Evolutionary conservation across 2,329 filamentous ascomycete genomes (phyloP).

Genomic region (Verruconis gallopava): DNA sequence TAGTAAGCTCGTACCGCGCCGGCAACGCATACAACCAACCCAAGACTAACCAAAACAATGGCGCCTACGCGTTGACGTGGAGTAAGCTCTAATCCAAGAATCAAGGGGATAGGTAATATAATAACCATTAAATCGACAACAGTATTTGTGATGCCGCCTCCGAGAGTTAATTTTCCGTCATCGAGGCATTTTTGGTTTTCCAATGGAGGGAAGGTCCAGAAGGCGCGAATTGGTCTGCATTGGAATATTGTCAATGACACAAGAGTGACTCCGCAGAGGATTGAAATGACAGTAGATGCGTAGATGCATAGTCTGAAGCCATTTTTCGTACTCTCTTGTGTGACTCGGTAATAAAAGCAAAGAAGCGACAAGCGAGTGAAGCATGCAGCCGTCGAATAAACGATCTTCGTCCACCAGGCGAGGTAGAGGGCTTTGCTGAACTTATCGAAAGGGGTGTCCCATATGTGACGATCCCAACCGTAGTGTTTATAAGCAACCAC

Average conservation of each 20-base stretch:
- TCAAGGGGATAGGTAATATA: conserved; percentile 30
- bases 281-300: conserved; percentile 26
- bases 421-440: conserved; percentile 15
- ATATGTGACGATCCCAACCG: conserved; percentile 10
- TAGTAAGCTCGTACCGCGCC: conserved; percentile 31
- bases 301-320: conserved; percentile 23
- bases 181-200: conserved; percentile 26
- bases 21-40: conserved; percentile 29
- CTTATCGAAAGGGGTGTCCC: conserved; percentile 5
- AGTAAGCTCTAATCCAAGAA: conserved; percentile 30
- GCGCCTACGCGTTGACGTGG: conserved; percentile 27
- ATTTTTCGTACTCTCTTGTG: conserved; percentile 23
- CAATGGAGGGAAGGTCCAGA: conserved; percentile 26
- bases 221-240: conserved; percentile 28
- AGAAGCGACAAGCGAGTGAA: conserved; percentile 34
- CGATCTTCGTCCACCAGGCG: conserved; percentile 29
- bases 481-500: conserved; percentile 6
- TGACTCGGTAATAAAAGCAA: conserved; percentile 33
- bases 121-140: conserved; percentile 30
- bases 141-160: conserved; percentile 29
- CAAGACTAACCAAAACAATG: conserved; percentile 26
- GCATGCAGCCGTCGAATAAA: conserved; percentile 28
- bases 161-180: conserved; percentile 27
- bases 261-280: conserved; percentile 24
- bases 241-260: conserved; percentile 26